Evolutionary conservation across 768 basidiomycete species (phyloP).

Genomic region (Lentinula aciculospora): DNA sequence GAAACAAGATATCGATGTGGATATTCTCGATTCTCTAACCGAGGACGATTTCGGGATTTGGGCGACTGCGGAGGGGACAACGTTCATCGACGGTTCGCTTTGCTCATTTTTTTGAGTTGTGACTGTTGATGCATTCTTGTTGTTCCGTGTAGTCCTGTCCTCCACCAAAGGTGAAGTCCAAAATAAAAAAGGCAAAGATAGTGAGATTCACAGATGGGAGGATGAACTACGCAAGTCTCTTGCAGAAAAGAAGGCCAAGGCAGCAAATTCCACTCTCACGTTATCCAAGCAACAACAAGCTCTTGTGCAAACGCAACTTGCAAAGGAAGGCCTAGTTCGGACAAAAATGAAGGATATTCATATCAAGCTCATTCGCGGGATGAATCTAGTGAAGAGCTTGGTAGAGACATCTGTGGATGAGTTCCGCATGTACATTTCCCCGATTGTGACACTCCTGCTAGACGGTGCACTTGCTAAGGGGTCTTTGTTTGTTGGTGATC

Average conservation of each 20-base stretch:
- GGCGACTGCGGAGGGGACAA: constrained; percentile 77
- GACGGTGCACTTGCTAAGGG: constrained; percentile 60
- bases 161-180: constrained; percentile 44
- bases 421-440: constrained; percentile 51
- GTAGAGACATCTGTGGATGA: constrained; percentile 43
- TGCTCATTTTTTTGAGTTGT: constrained; percentile 1
- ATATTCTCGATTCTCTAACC: constrained; percentile 55
- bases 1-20: constrained; percentile 55
- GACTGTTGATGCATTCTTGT: background rate
- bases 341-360: constrained; percentile 51
- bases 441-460: constrained; percentile 55
- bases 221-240: constrained; percentile 84
- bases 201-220: constrained; percentile 93
- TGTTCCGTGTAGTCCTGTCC: constrained; percentile 50
- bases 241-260: constrained; percentile 65
- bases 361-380: constrained; percentile 53
- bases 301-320: constrained; percentile 77
- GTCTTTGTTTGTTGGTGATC: constrained; percentile 51
- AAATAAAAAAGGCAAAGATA: constrained; percentile 75
- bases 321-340: constrained; percentile 71
- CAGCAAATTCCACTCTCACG: constrained; percentile 27
- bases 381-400: constrained; percentile 64
- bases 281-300: constrained; percentile 84
- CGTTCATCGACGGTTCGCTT: constrained; percentile 70
- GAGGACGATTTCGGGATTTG: constrained; percentile 78